Evolutionary conservation across 768 basidiomycete genomes (phyloP).

Genomic region (Austroboletus eburneus): DNA sequence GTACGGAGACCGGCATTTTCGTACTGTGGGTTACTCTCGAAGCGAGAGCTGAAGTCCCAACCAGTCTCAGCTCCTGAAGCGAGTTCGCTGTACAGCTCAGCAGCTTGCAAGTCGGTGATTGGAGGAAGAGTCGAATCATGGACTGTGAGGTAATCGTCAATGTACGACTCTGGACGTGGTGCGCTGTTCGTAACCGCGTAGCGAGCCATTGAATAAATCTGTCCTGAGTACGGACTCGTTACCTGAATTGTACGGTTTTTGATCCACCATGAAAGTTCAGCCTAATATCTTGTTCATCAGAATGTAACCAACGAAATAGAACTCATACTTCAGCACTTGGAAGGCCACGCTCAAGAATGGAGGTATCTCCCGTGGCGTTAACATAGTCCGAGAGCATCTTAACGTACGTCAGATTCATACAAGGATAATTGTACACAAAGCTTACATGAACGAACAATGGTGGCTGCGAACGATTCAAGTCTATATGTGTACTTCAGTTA

Average conservation of each 20-base stretch:
- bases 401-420: neutral
- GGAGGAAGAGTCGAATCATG: slow-evolving; percentile 56
- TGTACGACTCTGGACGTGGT: slow-evolving; percentile 84
- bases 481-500: slow-evolving; percentile 34
- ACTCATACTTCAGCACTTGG: slow-evolving; percentile 69
- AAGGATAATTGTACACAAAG: neutral
- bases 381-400: slow-evolving; percentile 93
- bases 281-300: slow-evolving; percentile 36
- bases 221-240: slow-evolving; percentile 64
- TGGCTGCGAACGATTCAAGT: slow-evolving; percentile 89
- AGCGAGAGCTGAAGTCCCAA: slow-evolving; percentile 42
- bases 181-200: slow-evolving; percentile 81
- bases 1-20: slow-evolving; percentile 57
- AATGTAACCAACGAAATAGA: neutral
- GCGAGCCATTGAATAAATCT: slow-evolving; percentile 60
- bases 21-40: slow-evolving; percentile 31
- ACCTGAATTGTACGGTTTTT: slow-evolving; percentile 67
- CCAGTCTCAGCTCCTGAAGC: slow-evolving; percentile 87
- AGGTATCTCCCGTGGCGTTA: slow-evolving; percentile 59
- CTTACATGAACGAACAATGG: slow-evolving; percentile 80
- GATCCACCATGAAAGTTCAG: slow-evolving; percentile 81
- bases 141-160: slow-evolving; percentile 75
- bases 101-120: slow-evolving; percentile 56
- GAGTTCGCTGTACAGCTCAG: slow-evolving; percentile 78
- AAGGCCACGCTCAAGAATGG: slow-evolving; percentile 76